These are phyloP conservation scores for Priceomyces fermenticarens DNA, from an alignment of 805 yeast genomes.

Conservation along the genomic window DNA sequence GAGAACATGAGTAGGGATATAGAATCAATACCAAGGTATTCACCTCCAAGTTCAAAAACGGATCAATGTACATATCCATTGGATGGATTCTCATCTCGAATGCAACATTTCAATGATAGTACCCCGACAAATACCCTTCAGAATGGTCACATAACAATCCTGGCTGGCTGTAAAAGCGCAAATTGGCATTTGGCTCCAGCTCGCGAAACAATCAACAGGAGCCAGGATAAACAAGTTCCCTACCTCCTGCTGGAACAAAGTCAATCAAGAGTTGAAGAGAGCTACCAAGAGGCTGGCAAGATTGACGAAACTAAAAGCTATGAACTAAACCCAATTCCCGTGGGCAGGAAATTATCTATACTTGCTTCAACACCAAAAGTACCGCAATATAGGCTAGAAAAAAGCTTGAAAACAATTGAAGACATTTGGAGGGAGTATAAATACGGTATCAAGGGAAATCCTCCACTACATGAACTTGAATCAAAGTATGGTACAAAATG, in stretches of 20 bases:
- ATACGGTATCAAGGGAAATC: constrained; percentile 49
- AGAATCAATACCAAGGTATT: constrained; percentile 11
- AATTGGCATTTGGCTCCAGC: too few species aligned
- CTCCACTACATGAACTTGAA: constrained; percentile 50
- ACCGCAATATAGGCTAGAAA: constrained; percentile 23
- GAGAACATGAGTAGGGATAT: constrained; percentile 19
- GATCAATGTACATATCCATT: neutral
- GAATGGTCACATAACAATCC: neutral
- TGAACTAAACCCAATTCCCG: neutral
- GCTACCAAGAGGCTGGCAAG: too few species aligned
- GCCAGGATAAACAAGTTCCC: too few species aligned
- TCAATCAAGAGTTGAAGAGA: too few species aligned
- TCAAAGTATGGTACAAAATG: constrained; percentile 49
- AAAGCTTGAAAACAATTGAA: constrained; percentile 33
- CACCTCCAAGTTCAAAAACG: neutral
- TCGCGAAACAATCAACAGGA: too few species aligned
- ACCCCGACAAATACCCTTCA: neutral
- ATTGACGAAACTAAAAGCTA: neutral
- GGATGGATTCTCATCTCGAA: too few species aligned
- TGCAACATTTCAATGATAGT: too few species aligned
- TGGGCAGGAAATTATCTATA: neutral
- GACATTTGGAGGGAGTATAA: constrained; percentile 60
- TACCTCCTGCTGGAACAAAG: too few species aligned
- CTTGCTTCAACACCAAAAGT: too few species aligned
- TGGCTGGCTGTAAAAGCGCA: too few species aligned